These are phyloP conservation scores for Tubosaeta brunneosetosa DNA, from an alignment of 768 basidiomycete genomes.

Conservation along the genomic window DNA sequence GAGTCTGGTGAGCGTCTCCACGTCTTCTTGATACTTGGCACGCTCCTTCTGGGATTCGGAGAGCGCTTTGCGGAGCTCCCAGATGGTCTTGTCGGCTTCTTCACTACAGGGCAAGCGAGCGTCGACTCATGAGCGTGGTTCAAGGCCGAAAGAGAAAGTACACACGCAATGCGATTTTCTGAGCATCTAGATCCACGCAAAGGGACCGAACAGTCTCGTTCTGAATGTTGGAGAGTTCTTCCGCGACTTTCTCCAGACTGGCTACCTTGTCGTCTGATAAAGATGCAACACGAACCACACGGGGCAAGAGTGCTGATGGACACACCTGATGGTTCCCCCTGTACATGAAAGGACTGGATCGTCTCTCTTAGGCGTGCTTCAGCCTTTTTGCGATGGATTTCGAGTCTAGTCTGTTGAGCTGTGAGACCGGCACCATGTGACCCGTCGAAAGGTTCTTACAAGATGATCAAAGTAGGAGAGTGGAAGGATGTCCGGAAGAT, in stretches of 20 bases:
- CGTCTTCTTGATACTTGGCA: neutral
- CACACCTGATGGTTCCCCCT: neutral
- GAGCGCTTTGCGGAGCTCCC: neutral
- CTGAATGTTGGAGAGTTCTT: neutral
- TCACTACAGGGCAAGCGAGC: neutral
- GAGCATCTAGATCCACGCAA: neutral
- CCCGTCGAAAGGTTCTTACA: neutral
- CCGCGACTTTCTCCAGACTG: neutral
- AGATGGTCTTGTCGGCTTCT: neutral
- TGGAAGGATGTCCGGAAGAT: neutral
- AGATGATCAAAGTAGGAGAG: neutral
- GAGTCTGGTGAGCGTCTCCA: no score
- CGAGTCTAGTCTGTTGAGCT: neutral
- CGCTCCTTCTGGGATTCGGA: neutral
- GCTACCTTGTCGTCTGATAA: neutral
- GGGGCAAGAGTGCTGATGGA: neutral
- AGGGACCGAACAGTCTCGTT: neutral
- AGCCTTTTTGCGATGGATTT: no score
- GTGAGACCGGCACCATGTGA: neutral
- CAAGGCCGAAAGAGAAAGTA: neutral
- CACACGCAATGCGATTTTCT: neutral
- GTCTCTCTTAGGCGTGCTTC: no score
- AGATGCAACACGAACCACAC: neutral
- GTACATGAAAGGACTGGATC: no score
- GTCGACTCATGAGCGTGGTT: neutral